Percentiles rank a stretch among this genome's conserved stretches.
These are phyloP conservation scores for Marasmius oreades DNA, from an alignment of 1,284 basidiomycete genomes.

Conservation along the genomic window DNA sequence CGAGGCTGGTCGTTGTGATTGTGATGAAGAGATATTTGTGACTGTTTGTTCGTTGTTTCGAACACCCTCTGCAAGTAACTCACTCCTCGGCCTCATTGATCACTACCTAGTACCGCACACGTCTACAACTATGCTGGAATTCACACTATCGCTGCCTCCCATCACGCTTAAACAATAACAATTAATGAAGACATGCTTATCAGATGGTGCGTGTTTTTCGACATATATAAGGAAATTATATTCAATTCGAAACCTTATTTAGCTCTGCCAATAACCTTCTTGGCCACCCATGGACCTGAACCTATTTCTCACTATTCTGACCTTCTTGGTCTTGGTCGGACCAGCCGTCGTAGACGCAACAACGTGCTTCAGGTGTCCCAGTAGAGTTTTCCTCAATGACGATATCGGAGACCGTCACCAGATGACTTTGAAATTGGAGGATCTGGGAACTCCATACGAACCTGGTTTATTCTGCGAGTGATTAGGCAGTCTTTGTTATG, in stretches of 20 bases:
- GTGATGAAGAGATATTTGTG: neutral
- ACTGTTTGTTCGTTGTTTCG: neutral
- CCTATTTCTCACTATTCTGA: neutral
- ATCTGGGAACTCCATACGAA: neutral
- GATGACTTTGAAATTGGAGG: neutral
- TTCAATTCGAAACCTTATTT: no score
- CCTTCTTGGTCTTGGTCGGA: neutral
- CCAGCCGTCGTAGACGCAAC: neutral
- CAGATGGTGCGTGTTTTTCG: no score
- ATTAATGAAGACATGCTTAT: no score
- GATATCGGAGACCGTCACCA: neutral
- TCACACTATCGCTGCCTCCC: no score
- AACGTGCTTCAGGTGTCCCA: neutral
- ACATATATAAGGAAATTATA: no score
- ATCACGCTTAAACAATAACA: no score
- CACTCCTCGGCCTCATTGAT: no score
- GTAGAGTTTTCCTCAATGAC: neutral
- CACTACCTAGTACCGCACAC: no score
- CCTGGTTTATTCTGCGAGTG: neutral
- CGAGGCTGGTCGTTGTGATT: neutral
- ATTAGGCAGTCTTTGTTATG: neutral
- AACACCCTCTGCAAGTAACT: no score
- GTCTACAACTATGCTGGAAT: neutral
- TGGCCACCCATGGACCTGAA: neutral
- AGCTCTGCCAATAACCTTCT: no score